These are phyloP conservation scores for Venturia pyrina DNA, from an alignment of 2,329 filamentous ascomycete genomes.

Conservation along the genomic window DNA sequence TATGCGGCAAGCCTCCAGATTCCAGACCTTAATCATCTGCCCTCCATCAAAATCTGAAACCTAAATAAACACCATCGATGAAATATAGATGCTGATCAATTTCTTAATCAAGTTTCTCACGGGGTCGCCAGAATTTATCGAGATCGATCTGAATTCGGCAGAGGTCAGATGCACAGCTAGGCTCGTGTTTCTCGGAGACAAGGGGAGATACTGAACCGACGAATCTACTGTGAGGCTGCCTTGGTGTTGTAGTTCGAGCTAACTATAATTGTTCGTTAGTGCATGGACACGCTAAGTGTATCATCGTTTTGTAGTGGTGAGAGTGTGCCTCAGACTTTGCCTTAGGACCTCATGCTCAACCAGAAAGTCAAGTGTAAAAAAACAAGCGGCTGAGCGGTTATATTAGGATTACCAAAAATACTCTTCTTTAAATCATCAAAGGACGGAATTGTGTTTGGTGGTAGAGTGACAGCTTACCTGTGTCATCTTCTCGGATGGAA, in stretches of 20 bases:
- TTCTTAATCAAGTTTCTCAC: too few relatives aligned
- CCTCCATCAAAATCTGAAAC: neutral
- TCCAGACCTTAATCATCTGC: too few relatives aligned
- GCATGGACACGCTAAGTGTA: neutral
- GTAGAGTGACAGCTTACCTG: neutral
- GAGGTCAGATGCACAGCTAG: too few relatives aligned
- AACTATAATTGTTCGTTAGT: neutral
- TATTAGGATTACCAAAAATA: constrained; percentile 29
- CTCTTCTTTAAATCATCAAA: constrained; percentile 22
- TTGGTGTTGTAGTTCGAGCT: neutral
- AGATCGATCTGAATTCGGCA: too few relatives aligned
- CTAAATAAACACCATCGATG: too few relatives aligned
- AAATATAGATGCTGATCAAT: too few relatives aligned
- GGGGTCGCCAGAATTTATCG: too few relatives aligned
- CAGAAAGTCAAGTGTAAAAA: constrained; percentile 16
- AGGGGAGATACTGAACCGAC: too few relatives aligned
- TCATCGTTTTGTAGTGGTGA: neutral
- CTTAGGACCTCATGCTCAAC: constrained; percentile 41
- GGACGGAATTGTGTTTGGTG: neutral
- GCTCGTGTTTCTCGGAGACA: too few relatives aligned
- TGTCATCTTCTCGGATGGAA: neutral
- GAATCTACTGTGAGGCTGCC: too few relatives aligned
- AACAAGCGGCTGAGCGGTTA: constrained; percentile 16
- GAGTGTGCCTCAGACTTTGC: constrained; percentile 34
- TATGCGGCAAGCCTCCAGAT: neutral